Base-by-base conservation (phyloP, 345 rosid genomes). In the Moricandia moricandioides region DNA sequence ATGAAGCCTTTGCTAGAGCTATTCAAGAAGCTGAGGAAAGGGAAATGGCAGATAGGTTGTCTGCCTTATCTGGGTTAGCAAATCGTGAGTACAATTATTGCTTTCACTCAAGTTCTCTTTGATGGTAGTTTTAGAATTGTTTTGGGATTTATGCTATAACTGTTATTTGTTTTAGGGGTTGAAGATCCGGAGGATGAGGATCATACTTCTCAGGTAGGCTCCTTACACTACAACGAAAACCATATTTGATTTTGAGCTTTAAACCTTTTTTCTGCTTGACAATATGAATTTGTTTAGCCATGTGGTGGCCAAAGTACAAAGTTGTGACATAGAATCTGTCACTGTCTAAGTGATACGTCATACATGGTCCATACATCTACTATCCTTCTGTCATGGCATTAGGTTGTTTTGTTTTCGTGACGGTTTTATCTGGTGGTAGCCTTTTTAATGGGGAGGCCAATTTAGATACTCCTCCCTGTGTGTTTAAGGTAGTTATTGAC, bases 11-110 rank as follows among this genome's bases (percentile, higher is more conserved):
- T 81, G 98, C 98, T 26, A 88, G 97, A 84, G 97, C 97, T 31
- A 79, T 92, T 49, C 99, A 91, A 83, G 98, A 92, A 71, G 89
- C 89, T 68, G 99, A 92, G 80, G 98, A 92, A 76, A 85, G 95
- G 65, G 94, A 88, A 24, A 84, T 92, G 93, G 81, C 91, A 60
- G 88, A 89, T 71, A 86, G 94, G 76, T 69, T 96, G 80, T 81
- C 90, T 33, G 92, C 98, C 49, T 87, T 89, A 67, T 75, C 95
- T 61, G 89, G 90, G 56, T 81, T 96, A 27, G 78, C 78, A 75
- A 91, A 84, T 17, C 75, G 93, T 88, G 55, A 82, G 89, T 82
- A 17, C 64, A 57, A 65, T 59, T 63, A 43, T 49, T 72, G 58
- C 67, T 49, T 29, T 18, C 45, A 58, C 34, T 8, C 29, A 26